Base-by-base conservation (phyloP, 108 stramenopile species). In the Stephanodiscus minutulus region DNA sequence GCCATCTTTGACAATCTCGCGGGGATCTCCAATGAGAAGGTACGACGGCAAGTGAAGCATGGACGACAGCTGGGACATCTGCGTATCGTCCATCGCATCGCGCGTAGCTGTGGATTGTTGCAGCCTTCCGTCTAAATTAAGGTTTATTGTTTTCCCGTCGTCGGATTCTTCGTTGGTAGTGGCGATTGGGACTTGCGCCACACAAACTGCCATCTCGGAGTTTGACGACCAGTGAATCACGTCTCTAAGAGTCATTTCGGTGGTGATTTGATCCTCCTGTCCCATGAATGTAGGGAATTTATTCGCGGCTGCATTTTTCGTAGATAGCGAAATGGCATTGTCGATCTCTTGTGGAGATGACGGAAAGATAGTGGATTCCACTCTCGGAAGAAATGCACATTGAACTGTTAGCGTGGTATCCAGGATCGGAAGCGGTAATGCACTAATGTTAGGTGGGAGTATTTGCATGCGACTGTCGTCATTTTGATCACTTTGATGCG, bases 191-290 rank as follows among this genome's bases (percentile, higher is more conserved):
- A 62, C 39, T 50, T 81, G 79, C 12, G 79, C 74, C n/a, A 76
- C 69, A 41, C 70, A 77, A 31, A 77, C 56, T 25, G 64, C 56
- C 68, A 75, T 70, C 18, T 8, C 1, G 9, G 15, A 17, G 20
- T 22, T 50, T 9, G 25, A 36, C 15, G 35, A 58, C 73, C 69
- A 53, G 29, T 63, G 28, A 48, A 65, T 71, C 28, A 25, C 68
- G 8, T 81, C 74, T 59, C 60, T 63, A 20, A 81, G 44, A 5
- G 69, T 41, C 74, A 81, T 70, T 58, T 71, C 50, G 36, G 69
- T 69, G 13, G 79, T 76, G 0, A 81, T 21, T 53, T 81, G 79
- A 68, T 81, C 74, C 60, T 81, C 79, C 49, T 81, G 79, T 28
- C 79, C 79, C 69, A 76, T 71, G 35, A 81, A 81, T 11, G 64